Base-by-base conservation (phyloP, 352 stramenopile species). In the Phytophthora europaea region DNA sequence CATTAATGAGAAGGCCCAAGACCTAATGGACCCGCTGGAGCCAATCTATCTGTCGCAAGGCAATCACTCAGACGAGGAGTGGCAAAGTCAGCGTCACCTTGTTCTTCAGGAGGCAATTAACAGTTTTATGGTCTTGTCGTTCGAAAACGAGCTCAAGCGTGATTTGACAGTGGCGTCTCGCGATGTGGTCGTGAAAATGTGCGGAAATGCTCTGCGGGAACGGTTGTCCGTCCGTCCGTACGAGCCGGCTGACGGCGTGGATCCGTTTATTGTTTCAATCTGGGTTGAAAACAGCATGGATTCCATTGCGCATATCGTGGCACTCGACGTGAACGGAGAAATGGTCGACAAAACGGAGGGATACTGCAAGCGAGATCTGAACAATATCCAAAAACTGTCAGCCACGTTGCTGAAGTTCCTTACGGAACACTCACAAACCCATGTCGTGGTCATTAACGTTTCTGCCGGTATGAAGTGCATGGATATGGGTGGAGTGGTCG, bases 391-490 rank as follows among this genome's bases (percentile, higher is more conserved):
- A 26, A 92, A 84, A 7, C 73, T 96, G 15, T 93, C 89, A 31
- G 85, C 90, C 63, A 94, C 80, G 3, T 65, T 97, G 33, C 87
- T 91, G 54, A 91, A 92, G 33, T 97, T 97, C 53, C 66, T 97
- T 20, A 85, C 90, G 53, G 90, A 97, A 34, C 87, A 97, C 72
- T 83, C 84, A 9, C 78, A 83, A 69, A 95, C 88, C 10, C 82
- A 95, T 63, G 90, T 94, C 0, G 89, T 97, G 33, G 90, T 96
- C 20, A 93, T 97, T 70, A 97, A 97, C 77, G 87, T 95, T 18
- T 95, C 88, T n/a, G 90, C 87, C 2, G 89, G 90, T 18, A 92
- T 94, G 80, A 97, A 97, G 70, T 95, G 89, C 59, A 94, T 97
- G 85, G 90, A 97, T 60, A 93, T 97, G 85, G 90, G 90, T 76